Percentiles rank a stretch among this genome's conserved stretches.
These are phyloP conservation scores for Paramecium sonneborni DNA, from an alignment of 73 alveolate genomes.

Conservation along the genomic window DNA sequence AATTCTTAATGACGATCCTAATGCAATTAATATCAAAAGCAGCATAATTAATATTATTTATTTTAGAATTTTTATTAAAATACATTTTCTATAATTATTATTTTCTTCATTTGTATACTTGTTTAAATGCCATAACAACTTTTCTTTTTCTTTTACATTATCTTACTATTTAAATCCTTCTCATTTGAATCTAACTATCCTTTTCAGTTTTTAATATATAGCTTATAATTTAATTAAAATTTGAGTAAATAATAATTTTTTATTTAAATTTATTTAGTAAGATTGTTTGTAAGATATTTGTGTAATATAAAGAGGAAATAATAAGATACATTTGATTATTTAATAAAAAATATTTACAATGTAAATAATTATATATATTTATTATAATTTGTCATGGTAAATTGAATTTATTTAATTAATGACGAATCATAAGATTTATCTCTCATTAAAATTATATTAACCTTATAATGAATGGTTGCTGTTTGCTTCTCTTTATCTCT, in stretches of 20 bases:
- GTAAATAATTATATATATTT: background rate
- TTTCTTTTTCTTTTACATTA: background rate
- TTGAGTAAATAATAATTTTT: background rate
- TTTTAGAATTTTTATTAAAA: background rate
- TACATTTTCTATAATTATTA: background rate
- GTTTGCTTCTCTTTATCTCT: background rate
- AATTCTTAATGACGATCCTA: background rate
- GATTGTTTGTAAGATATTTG: conserved; percentile 13
- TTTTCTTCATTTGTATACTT: background rate
- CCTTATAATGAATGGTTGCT: background rate
- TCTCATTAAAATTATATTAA: background rate
- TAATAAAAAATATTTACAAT: background rate
- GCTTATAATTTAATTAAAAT: background rate
- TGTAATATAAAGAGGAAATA: conserved; percentile 13
- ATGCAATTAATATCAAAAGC: background rate
- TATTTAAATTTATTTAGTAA: background rate
- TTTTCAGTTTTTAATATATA: background rate
- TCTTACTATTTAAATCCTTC: background rate
- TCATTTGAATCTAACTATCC: too few species aligned
- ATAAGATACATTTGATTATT: background rate
- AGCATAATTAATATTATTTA: conserved; percentile 29
- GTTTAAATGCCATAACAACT: background rate
- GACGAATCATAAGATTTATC: background rate
- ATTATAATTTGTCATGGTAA: background rate
- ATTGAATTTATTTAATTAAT: background rate